A percentile compares a stretch with the other conserved stretches of the same genome.
Conservation (phyloP, 2,329 filamentous ascomycete species). For the Beauveria sp. region DNA sequence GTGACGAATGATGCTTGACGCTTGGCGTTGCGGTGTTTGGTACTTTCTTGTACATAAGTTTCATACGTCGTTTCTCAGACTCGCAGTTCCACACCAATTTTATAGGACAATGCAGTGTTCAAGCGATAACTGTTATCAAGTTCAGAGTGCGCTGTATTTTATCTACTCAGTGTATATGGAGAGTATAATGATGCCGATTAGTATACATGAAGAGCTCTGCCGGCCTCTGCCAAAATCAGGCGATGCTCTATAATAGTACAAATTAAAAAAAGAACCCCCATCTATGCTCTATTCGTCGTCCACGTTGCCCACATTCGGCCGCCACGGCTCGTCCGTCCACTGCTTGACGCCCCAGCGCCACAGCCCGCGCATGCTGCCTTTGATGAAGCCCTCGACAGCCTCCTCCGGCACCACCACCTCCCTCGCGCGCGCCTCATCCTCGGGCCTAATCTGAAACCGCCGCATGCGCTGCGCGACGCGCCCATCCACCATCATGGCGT, state of each 20-base stretch:
- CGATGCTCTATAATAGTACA: constrained; percentile 2
- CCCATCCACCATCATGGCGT: constrained; percentile 66
- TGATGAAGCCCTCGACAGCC: constrained; percentile 63
- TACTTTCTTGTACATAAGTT: background rate
- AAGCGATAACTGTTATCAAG: background rate
- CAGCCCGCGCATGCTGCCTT: constrained; percentile 47
- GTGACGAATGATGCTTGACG: constrained; percentile 28
- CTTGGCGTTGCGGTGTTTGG: constrained; percentile 6
- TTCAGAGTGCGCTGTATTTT: background rate
- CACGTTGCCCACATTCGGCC: constrained; percentile 33
- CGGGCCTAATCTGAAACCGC: constrained; percentile 60
- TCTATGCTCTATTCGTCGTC: constrained; percentile 16
- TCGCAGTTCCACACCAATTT: too few species aligned
- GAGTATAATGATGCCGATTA: background rate
- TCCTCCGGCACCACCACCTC: constrained; percentile 57
- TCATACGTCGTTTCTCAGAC: too few species aligned
- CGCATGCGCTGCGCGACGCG: constrained; percentile 75
- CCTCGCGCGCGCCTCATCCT: constrained; percentile 61
- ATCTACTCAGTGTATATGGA: background rate
- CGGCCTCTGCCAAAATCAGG: background rate
- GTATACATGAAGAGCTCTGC: constrained; percentile 12
- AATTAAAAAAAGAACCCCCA: background rate
- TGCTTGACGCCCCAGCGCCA: constrained; percentile 43
- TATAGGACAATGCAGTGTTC: too few species aligned
- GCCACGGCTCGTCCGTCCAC: constrained; percentile 32